Percentiles rank a stretch among this genome's conserved stretches.
These are phyloP conservation scores for Exserohilum rostratum DNA, from an alignment of 2,329 filamentous ascomycete species.

Conservation along the genomic window DNA sequence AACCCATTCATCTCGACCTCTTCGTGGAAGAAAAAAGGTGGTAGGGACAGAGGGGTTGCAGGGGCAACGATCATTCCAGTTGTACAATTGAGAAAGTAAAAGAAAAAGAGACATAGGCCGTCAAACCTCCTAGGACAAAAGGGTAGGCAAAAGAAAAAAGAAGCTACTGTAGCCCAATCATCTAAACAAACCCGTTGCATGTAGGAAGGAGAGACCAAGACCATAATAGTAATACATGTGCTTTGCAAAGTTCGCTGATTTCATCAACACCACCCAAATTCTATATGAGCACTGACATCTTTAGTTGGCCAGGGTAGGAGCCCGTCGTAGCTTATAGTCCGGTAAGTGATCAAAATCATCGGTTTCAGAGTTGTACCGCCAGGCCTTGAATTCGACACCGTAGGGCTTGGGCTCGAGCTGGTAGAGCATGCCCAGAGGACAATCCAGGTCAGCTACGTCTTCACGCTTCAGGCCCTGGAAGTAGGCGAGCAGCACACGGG, in stretches of 20 bases:
- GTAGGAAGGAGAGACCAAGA: not conserved
- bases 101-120: not conserved
- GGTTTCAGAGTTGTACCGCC: constrained; percentile 79
- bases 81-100: too few relatives aligned
- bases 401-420: constrained; percentile 97
- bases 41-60: not conserved
- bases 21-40: too few relatives aligned
- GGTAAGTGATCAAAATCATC: constrained; percentile 85
- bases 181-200: not conserved
- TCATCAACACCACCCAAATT: not conserved
- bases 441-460: constrained; percentile 91
- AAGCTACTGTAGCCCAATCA: not conserved
- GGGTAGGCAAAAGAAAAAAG: not conserved
- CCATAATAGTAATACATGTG: constrained; percentile 11
- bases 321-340: constrained; percentile 77
- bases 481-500: constrained; percentile 91
- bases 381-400: constrained; percentile 95
- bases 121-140: not conserved
- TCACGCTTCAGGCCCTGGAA: constrained; percentile 91
- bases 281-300: not conserved
- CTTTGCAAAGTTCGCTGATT: too few relatives aligned
- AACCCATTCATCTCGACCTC: too few relatives aligned
- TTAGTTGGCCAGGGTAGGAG: constrained; percentile 38
- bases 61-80: too few relatives aligned
- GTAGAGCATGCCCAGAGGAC: constrained; percentile 91